Evolutionary conservation across 2,329 filamentous ascomycete genomes (phyloP).

Genomic region (Apiospora malaysiana): DNA sequence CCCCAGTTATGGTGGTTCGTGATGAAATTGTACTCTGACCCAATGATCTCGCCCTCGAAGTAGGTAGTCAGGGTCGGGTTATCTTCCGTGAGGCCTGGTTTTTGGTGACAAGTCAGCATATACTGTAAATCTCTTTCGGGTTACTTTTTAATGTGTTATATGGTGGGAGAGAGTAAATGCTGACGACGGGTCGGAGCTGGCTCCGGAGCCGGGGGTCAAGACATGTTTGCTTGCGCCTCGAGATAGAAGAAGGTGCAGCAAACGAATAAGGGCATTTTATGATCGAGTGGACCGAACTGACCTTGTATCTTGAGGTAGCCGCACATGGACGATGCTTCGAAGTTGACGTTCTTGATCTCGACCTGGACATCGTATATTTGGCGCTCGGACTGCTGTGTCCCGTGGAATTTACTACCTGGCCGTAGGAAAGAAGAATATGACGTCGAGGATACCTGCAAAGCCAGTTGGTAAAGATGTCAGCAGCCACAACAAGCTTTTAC

Average conservation of each 20-base stretch:
- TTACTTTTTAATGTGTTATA: neutral
- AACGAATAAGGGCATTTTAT: neutral
- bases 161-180: neutral
- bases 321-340: constrained; percentile 91
- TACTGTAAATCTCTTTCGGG: neutral
- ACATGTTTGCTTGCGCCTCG: neutral
- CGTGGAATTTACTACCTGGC: constrained; percentile 85
- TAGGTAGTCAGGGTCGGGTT: constrained; percentile 98
- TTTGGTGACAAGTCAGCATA: neutral
- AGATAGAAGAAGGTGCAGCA: neutral
- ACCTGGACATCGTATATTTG: constrained; percentile 96
- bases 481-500: neutral
- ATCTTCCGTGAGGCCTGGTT: constrained; percentile 85
- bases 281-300: constrained; percentile 44
- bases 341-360: constrained; percentile 94
- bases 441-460: constrained; percentile 70
- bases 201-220: neutral
- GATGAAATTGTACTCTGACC: constrained; percentile 90
- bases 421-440: constrained; percentile 87
- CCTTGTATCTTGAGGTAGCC: constrained; percentile 96
- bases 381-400: constrained; percentile 90
- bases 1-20: constrained; percentile 92
- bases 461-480: neutral
- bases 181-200: neutral
- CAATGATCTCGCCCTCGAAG: constrained; percentile 98